Evolutionary conservation across 495 filamentous ascomycete species (phyloP), one percentile per base, ranked within the genome.

Genomic region (Astrocystis sublimbata): DNA sequence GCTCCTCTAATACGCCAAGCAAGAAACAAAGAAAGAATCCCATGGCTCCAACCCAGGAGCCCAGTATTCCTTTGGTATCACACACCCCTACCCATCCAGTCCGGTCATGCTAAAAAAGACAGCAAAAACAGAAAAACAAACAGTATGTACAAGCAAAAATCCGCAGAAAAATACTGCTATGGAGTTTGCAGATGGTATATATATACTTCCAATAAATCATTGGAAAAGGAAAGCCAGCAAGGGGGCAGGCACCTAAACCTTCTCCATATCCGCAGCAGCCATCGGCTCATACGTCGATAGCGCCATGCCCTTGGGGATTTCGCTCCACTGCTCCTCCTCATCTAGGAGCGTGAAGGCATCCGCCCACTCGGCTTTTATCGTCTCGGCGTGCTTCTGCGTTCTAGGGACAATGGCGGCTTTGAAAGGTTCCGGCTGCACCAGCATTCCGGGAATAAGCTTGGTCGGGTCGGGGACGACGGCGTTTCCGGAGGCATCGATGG

Each of bases 401-500:
- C 62, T 46, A 12, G 62, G 46, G 33, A 61, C 21, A 49, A 64
- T 64, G 49, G 30, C 2, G 28, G 62, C 57, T 15, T 26, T 46
- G 57, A 60, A 64, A 1, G 47, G 55, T 40, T 59, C 57, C 1
- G 62, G 62, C 57, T 64, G 62, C 12, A 64, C 62, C 38, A 61
- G 31, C 56, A 64, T 64, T 38, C 56, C 55, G 30, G 56, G 56
- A 21, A 60, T 56, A 12, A 64, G 49, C 15, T 31, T 41, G 46
- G 26, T 17, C 40, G 57, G 47, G 49, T 64, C 62, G 36, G 55
- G 57, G 7, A 23, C 26, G 45, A 63, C 1, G 23, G 54, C 10
- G 5, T 54, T 46, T 19, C 62, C 62, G 21, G 12, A 38, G n/a
- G 38, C 65, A 24, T 75, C 75, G 30, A 67, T 62, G 8, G 70